phyloP scores from a whole-genome alignment of 371 early-diverging fungal species.

The Rhizopus delemar region DNA sequence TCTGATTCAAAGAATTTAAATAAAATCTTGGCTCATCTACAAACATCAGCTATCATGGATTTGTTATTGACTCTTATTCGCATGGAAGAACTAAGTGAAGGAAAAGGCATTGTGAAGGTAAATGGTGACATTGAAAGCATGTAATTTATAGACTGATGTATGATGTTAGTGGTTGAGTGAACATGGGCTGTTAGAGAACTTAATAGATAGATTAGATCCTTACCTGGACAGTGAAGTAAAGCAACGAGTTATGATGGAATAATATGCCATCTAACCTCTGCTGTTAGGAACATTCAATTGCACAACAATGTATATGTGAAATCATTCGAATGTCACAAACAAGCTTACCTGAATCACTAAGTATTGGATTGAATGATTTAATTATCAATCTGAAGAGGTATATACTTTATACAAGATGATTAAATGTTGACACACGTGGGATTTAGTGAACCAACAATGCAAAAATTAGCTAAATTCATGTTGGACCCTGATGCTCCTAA shows the following conservation, averaged over 20 bases:
- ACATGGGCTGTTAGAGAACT: conserved; percentile 69
- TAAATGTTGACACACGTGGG: not conserved
- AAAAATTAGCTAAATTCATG: conserved; percentile 81
- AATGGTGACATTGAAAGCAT: not conserved
- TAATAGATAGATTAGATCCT: conserved; percentile 81
- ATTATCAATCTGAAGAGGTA: conserved; percentile 81
- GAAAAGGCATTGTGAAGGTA: conserved; percentile 75
- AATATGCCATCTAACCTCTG: not conserved
- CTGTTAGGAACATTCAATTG: conserved; percentile 76
- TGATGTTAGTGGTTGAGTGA: conserved; percentile 75
- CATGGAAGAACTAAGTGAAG: conserved; percentile 84
- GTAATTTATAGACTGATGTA: too few species aligned
- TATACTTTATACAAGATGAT: too few species aligned
- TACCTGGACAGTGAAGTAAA: conserved; percentile 65
- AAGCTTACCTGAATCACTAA: conserved; percentile 65
- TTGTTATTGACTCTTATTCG: conserved; percentile 86
- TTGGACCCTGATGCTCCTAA: conserved; percentile 71
- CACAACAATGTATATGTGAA: conserved; percentile 86
- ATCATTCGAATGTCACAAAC: conserved; percentile 86
- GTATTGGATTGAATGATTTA: conserved; percentile 63
- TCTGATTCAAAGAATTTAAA: conserved; percentile 56
- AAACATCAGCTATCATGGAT: conserved; percentile 83
- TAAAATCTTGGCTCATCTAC: conserved; percentile 74
- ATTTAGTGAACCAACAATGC: conserved; percentile 63
- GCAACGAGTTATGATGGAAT: not conserved